Conservation (phyloP, 2,329 filamentous ascomycete genomes). For the Nigrograna mackinnonii region DNA sequence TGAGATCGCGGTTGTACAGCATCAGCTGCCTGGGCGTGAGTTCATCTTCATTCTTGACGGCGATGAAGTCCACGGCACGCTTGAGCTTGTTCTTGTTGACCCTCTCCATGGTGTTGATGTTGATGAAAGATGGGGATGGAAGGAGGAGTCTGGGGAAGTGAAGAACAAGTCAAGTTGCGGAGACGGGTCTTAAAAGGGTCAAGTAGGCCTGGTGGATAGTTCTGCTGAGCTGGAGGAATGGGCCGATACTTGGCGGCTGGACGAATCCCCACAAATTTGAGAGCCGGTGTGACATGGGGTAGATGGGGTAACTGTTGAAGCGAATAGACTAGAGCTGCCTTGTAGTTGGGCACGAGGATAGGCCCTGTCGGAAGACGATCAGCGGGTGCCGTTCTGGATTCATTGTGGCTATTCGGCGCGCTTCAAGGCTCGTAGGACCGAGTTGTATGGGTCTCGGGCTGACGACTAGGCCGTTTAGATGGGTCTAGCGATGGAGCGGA, state of each 20-base stretch:
- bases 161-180: slow-evolving; percentile 12
- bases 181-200: slow-evolving; percentile 23
- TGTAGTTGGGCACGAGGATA: slow-evolving; percentile 4
- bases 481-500: too few species aligned
- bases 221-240: slow-evolving; percentile 20
- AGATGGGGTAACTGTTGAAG: slow-evolving; percentile 14
- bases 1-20: slow-evolving; percentile 83
- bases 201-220: too few species aligned
- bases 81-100: slow-evolving; percentile 40
- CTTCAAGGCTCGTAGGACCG: slow-evolving; percentile 7
- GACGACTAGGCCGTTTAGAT: too few species aligned
- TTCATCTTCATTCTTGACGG: slow-evolving; percentile 75
- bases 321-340: too few species aligned
- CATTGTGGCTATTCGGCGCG: slow-evolving; percentile 5
- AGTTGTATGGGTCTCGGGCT: background rate
- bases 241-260: slow-evolving; percentile 19
- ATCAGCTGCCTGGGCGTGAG: slow-evolving; percentile 80
- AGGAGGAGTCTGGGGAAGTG: slow-evolving; percentile 18
- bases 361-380: slow-evolving; percentile 11
- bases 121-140: slow-evolving; percentile 1
- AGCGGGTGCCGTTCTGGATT: slow-evolving; percentile 26
- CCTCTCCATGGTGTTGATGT: slow-evolving; percentile 44
- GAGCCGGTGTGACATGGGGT: slow-evolving; percentile 29
- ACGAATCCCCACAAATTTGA: slow-evolving; percentile 21
- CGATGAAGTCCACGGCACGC: slow-evolving; percentile 60